Base-by-base conservation (phyloP, 179 eudicot genomes). In the Gypsophila paniculata region DNA sequence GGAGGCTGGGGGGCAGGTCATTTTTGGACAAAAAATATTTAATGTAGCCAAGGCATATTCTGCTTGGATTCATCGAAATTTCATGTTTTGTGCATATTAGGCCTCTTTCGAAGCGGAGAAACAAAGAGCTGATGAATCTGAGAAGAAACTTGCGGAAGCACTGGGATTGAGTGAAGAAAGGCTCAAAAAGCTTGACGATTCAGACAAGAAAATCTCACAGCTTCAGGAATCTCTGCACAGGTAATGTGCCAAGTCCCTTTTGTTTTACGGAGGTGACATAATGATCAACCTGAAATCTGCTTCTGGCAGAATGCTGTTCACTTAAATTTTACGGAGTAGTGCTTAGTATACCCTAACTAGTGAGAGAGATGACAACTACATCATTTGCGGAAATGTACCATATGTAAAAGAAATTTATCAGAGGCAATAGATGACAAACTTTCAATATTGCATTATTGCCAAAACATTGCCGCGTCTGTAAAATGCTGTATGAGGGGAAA, bases 161-260 rank as follows among this genome's bases (percentile, higher is more conserved):
- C 77, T 77, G 66, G 87, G 82, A 73, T 26, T 77, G 60, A 80
- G 82, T 67, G 94, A 91, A 79, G 89, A 82, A 68, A 83, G 90
- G 34, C 85, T 70, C 60, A 80, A 72, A 71, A 91, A 87, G 77
- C 82, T 89, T 79, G 94, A 91, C 76, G 99, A 91, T 72, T 76
- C 99, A 32, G 94, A 89, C 55, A 81, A 72, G 80, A 86, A 76
- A 77, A 77, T 79, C 72, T 79, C 77, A 38, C 92, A 82, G 51
- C 88, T 94, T 25, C 97, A 91, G 77, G 96, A 94, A 57, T 82
- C 87, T 60, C 23, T 89, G 67, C 82, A 78, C 67, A 84, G 91
- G 99, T 93, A 76, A 72, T 68, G n/a, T 75, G 65, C 72, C 25
- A 68, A 49, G 42, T 68, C 72, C 26, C 72, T 68, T 58, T 6